Evolutionary conservation across 805 yeast species (phyloP).

Genomic region (Candida pseudofarinosa): DNA sequence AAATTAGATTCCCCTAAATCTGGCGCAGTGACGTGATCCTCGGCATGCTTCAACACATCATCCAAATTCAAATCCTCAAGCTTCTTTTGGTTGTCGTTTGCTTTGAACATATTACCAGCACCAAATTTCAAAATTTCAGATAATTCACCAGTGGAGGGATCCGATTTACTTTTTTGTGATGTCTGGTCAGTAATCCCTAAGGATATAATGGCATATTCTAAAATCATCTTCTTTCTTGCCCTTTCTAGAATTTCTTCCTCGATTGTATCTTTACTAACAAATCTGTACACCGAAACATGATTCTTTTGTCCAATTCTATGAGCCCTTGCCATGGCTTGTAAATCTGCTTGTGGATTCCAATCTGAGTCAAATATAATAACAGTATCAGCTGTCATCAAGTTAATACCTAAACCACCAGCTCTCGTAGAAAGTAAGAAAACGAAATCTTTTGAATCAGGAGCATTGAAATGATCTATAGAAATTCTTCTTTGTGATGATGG

Average conservation of each 20-base stretch:
- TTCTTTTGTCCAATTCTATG: constrained; percentile 99
- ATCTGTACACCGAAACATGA: constrained; percentile 95
- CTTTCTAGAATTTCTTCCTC: constrained; percentile 97
- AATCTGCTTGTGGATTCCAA: constrained; percentile 99
- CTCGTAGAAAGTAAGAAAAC: constrained; percentile 87
- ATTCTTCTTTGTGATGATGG: constrained; percentile 91
- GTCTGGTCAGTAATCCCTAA: constrained; percentile 86
- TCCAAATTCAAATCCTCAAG: constrained; percentile 92
- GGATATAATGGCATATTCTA: constrained; percentile 95
- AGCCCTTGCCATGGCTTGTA: constrained; percentile 99
- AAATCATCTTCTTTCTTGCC: constrained; percentile 96
- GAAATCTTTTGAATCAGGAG: constrained; percentile 88
- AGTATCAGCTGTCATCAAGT: constrained; percentile 98
- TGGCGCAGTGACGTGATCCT: constrained; percentile 94
- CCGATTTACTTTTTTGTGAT: constrained; percentile 48
- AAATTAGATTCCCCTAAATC: constrained; percentile 95
- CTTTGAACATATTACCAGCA: constrained; percentile 97
- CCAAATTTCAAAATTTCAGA: constrained; percentile 95
- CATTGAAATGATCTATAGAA: constrained; percentile 94
- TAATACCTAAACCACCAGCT: constrained; percentile 99
- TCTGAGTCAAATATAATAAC: constrained; percentile 97
- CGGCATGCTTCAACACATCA: constrained; percentile 94
- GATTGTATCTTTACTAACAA: constrained; percentile 96
- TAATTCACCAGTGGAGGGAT: constrained; percentile 80
- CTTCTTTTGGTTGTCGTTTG: constrained; percentile 91